Evolutionary conservation across 768 basidiomycete species (phyloP), one percentile per base, ranked within the genome.

Genomic region (Paxillus involutus): DNA sequence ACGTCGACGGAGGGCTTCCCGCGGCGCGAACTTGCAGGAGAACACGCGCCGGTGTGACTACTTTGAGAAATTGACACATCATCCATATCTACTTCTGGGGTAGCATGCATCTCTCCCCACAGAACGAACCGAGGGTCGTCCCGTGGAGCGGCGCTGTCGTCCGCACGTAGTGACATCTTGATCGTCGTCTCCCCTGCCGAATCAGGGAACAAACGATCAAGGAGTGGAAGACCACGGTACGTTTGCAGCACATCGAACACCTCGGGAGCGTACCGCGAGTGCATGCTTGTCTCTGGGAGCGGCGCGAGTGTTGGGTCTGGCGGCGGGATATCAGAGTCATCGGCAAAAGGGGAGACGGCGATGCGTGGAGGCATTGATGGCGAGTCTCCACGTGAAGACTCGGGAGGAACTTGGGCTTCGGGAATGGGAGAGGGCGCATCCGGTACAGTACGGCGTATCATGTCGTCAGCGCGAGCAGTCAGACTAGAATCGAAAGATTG

Each of bases 41-140:
- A 73, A 6, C 78, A 76, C 13, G 72, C 40, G 41, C 77, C 75
- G 1, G 70, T 68, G 30, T 63, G 70, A 57, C 73, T 75, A 17
- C 69, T 66, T 35, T 75, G 73, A 7, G 75, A 75, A 30, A 71
- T 58, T 1, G 77, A 76, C n/a, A 67, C 21, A 42, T 75, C 71
- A 45, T 78, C 75, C 40, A 71, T 71, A 41, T 72, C 70, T 6
- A 46, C 39, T 6, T 71, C 69, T 1, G 62, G 49, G 5, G 68
- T 69, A 4, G 66, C 53, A 21, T 73, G 61, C 13, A 78, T 71
- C 60, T 85, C 83, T 26, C 91, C 93, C 94, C 94, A 97, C 8
- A 96, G 85, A 36, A 94, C 91, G 64, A 95, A 95, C 0, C 93
- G 82, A 14, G 94, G 92, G 60, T 97, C 94, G 58, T 94, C 88